phyloP scores from a whole-genome alignment of 164 flowering plant genomes.

The Protea cynaroides region DNA sequence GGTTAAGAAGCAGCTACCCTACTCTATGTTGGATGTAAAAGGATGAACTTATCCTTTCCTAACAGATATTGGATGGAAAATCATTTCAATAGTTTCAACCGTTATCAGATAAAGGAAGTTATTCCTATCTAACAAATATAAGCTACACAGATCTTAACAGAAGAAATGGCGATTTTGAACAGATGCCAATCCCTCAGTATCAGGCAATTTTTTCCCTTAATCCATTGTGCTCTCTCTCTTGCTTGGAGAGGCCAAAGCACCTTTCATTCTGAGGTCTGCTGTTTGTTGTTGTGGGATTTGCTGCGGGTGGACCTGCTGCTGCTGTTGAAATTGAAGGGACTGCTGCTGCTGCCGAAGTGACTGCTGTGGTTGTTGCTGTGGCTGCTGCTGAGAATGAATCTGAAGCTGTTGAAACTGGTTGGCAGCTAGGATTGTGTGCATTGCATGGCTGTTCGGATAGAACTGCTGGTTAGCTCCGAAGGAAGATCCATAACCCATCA shows the following conservation, averaged over 20 bases:
- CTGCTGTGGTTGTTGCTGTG: no score
- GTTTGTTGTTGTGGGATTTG: slow-evolving; percentile 9
- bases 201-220: slow-evolving; percentile 3
- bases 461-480: slow-evolving; percentile 55
- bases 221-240: slow-evolving; percentile 44
- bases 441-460: slow-evolving; percentile 53
- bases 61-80: no score
- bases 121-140: no score
- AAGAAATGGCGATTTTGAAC: no score
- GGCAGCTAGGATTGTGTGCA: slow-evolving; percentile 67
- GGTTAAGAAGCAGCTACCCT: no score
- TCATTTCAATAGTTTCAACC: no score
- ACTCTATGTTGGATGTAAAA: no score
- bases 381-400: slow-evolving; percentile 88
- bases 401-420: slow-evolving; percentile 96
- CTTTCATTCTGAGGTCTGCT: slow-evolving; percentile 41
- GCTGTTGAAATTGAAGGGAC: slow-evolving; percentile 31
- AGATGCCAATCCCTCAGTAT: no score
- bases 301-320: slow-evolving; percentile 17
- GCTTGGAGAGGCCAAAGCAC: slow-evolving; percentile 29
- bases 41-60: no score
- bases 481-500: slow-evolving; percentile 59
- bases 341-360: slow-evolving; percentile 31
- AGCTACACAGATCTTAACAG: no score
- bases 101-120: no score